Evolutionary conservation across 2,329 filamentous ascomycete species (phyloP).

Genomic region (Didymella segeticola): DNA sequence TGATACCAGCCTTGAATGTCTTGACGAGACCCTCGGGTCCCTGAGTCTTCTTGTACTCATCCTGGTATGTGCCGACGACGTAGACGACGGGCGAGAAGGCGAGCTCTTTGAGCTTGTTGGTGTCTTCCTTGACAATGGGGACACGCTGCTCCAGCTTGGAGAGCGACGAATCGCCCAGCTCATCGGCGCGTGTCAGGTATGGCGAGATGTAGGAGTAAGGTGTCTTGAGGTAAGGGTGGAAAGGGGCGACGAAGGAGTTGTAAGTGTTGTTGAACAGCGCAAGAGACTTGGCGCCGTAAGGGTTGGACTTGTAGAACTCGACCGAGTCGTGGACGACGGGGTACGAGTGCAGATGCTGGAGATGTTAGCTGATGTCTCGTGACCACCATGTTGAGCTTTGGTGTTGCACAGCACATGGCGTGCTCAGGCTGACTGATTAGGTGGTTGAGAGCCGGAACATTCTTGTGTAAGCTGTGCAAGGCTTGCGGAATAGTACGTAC

Average conservation of each 20-base stretch:
- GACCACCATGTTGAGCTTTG: neutral
- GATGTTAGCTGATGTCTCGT: conserved; percentile 13
- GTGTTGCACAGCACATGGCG: conserved; percentile 1
- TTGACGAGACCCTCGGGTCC: conserved; percentile 46
- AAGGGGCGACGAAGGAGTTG: conserved; percentile 75
- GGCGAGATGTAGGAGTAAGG: conserved; percentile 85
- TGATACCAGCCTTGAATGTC: conserved; percentile 46
- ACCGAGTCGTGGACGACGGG: conserved; percentile 82
- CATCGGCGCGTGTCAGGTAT: conserved; percentile 83
- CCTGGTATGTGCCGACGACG: conserved; percentile 45
- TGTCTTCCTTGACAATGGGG: conserved; percentile 58
- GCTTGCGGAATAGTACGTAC: conserved; percentile 36
- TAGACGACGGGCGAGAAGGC: conserved; percentile 46
- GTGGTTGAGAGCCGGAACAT: conserved; percentile 8
- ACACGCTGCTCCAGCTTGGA: conserved; percentile 47
- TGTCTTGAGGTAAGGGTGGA: conserved; percentile 78
- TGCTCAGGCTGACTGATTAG: conserved; percentile 18
- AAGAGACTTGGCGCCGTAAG: conserved; percentile 83
- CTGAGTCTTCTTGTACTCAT: conserved; percentile 50
- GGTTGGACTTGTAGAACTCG: conserved; percentile 78
- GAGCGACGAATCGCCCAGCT: conserved; percentile 48
- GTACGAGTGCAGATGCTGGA: conserved; percentile 82
- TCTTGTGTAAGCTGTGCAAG: conserved; percentile 3
- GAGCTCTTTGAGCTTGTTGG: conserved; percentile 49
- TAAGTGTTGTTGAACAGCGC: conserved; percentile 77